A percentile compares a stretch with the other conserved stretches of the same genome.
phyloP scores from a whole-genome alignment of 305 asterid genomes.

The Coffea humblotiana region DNA sequence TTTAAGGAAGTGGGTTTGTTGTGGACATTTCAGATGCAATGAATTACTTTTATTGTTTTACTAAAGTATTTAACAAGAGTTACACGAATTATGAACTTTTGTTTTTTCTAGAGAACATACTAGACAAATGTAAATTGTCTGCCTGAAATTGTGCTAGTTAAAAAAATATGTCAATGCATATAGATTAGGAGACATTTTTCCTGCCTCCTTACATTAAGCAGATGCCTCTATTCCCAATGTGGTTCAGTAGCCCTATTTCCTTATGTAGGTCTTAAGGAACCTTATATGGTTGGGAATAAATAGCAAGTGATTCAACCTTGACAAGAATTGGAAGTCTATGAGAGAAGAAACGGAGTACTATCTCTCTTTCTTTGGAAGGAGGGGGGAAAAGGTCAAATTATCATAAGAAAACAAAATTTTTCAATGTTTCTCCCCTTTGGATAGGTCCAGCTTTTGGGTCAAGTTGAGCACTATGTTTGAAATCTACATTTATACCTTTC shows the following conservation, averaged over 20 bases:
- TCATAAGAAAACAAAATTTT: neutral
- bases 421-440: neutral
- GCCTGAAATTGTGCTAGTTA: neutral
- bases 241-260: neutral
- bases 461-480: slow-evolving; percentile 2
- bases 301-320: neutral
- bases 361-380: neutral
- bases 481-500: neutral
- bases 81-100: neutral
- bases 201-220: neutral
- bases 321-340: neutral
- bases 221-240: neutral
- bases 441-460: neutral
- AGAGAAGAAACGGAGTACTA: neutral
- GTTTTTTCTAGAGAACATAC: neutral
- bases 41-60: neutral
- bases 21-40: neutral
- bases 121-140: neutral
- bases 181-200: neutral
- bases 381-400: neutral
- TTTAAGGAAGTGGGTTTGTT: neutral
- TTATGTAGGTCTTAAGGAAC: neutral
- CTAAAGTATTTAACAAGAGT: neutral
- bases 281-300: neutral
- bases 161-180: neutral